Percentiles rank a stretch among this genome's conserved stretches.
Evolutionary conservation across 1,284 basidiomycete species (phyloP).

Genomic region (Baeospora myosura): DNA sequence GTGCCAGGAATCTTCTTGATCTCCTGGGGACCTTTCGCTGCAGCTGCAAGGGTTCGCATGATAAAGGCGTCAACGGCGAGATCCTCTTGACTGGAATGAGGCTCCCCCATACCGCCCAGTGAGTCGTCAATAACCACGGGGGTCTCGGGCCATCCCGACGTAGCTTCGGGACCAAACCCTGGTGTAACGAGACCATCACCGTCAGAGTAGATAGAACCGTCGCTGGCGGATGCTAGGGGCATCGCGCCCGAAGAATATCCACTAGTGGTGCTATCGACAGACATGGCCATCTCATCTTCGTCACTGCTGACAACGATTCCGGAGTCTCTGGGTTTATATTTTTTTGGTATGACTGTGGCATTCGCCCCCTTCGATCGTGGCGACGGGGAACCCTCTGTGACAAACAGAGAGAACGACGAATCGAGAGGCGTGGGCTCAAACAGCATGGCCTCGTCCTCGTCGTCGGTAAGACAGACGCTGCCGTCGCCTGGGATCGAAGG

Average conservation of each 20-base stretch:
- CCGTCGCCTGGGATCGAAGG: constrained; percentile 19
- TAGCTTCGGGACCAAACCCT: constrained; percentile 40
- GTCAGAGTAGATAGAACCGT: constrained; percentile 53
- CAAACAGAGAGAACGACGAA: constrained; percentile 48
- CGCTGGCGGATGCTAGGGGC: constrained; percentile 52
- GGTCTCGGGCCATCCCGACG: constrained; percentile 57
- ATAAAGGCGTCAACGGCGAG: constrained; percentile 64
- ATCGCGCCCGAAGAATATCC: constrained; percentile 36
- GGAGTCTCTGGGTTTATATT: constrained; percentile 66
- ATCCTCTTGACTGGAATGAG: constrained; percentile 22
- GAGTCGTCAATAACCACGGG: constrained; percentile 37
- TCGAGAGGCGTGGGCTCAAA: constrained; percentile 38
- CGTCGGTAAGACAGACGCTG: constrained; percentile 24
- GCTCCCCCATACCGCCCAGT: constrained; percentile 18
- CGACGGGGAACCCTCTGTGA: constrained; percentile 51
- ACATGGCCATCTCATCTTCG: constrained; percentile 31
- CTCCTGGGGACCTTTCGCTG: constrained; percentile 38
- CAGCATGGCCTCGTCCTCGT: constrained; percentile 51
- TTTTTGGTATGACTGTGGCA: constrained; percentile 44
- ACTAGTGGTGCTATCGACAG: constrained; percentile 24
- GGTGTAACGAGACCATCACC: constrained; percentile 62
- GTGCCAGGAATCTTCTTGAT: constrained; percentile 68
- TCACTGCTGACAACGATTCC: constrained; percentile 57
- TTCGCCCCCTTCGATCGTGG: constrained; percentile 39
- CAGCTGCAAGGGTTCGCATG: constrained; percentile 56